phyloP scores from a whole-genome alignment of 352 stramenopile species.

The Pilasporangium apinafurcum region DNA sequence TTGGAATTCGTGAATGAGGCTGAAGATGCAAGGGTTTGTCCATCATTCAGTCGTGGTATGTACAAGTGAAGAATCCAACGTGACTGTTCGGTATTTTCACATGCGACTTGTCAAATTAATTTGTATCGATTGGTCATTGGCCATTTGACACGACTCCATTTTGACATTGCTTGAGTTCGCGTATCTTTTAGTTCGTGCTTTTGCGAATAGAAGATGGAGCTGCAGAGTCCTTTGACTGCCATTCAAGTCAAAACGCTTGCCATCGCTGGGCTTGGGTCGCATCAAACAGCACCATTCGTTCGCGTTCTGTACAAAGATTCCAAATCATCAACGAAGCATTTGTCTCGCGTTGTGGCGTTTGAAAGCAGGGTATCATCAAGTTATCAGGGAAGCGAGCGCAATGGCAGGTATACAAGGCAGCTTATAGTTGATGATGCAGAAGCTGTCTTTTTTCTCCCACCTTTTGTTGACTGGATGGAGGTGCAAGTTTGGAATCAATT shows the following conservation, averaged over 20 bases:
- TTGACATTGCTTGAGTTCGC: conserved; percentile 3
- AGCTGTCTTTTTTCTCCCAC: conserved; percentile 17
- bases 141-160: conserved; percentile 11
- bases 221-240: conserved; percentile 11
- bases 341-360: no score
- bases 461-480: conserved; percentile 31
- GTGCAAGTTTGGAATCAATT: conserved; percentile 67
- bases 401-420: conserved; percentile 23
- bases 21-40: not conserved
- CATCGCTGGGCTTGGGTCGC: conserved; percentile 32
- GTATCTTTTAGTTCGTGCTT: conserved; percentile 8
- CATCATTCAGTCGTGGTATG: no score
- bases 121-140: no score
- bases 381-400: conserved; percentile 22
- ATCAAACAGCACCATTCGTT: conserved; percentile 34
- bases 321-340: no score
- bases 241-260: conserved; percentile 23
- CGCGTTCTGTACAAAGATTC: conserved; percentile 37
- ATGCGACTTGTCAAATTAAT: no score
- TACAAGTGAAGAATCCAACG: no score
- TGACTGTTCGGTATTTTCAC: no score
- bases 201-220: conserved; percentile 2
- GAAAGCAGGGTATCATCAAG: no score
- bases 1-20: conserved; percentile 2
- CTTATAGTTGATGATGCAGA: not conserved